These are phyloP conservation scores for Naganishia sp. DNA, from an alignment of 1,284 basidiomycete genomes.

Conservation along the genomic window DNA sequence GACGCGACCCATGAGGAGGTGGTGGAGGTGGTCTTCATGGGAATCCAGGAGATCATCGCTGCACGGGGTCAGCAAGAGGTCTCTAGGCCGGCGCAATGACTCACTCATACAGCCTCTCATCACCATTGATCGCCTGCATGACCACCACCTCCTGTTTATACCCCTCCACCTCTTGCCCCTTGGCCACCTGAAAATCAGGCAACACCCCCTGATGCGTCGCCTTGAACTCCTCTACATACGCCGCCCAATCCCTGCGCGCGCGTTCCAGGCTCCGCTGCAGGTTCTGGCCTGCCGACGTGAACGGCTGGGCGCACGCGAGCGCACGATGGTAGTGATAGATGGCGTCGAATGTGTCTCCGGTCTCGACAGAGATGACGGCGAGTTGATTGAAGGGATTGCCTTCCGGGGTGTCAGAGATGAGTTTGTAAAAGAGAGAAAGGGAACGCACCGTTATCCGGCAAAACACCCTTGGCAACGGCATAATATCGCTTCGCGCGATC, in stretches of 20 bases:
- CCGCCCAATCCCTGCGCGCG: constrained; percentile 60
- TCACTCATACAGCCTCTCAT: constrained; percentile 5
- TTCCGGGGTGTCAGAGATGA: constrained; percentile 45
- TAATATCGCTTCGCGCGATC: constrained; percentile 76
- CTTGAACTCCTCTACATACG: constrained; percentile 7
- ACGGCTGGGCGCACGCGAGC: constrained; percentile 79
- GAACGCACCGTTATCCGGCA: constrained; percentile 64
- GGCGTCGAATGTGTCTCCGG: constrained; percentile 75
- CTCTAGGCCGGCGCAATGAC: neutral
- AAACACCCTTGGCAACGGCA: constrained; percentile 73
- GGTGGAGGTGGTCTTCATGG: constrained; percentile 61
- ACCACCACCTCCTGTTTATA: constrained; percentile 29
- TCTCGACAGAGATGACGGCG: constrained; percentile 84
- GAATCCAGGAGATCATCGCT: constrained; percentile 54
- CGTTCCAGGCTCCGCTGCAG: constrained; percentile 70
- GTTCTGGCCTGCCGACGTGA: constrained; percentile 84
- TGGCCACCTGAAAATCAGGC: constrained; percentile 28
- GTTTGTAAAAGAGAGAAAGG: too few relatives aligned
- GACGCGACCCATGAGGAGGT: constrained; percentile 66
- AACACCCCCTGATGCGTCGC: constrained; percentile 47
- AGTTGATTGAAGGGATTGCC: constrained; percentile 94
- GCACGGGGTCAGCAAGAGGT: constrained; percentile 34
- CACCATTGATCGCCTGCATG: constrained; percentile 28
- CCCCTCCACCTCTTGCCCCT: constrained; percentile 3
- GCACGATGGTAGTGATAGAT: constrained; percentile 89